Base-by-base conservation (phyloP, 768 basidiomycete genomes). In the Rossbeevera mucosa region DNA sequence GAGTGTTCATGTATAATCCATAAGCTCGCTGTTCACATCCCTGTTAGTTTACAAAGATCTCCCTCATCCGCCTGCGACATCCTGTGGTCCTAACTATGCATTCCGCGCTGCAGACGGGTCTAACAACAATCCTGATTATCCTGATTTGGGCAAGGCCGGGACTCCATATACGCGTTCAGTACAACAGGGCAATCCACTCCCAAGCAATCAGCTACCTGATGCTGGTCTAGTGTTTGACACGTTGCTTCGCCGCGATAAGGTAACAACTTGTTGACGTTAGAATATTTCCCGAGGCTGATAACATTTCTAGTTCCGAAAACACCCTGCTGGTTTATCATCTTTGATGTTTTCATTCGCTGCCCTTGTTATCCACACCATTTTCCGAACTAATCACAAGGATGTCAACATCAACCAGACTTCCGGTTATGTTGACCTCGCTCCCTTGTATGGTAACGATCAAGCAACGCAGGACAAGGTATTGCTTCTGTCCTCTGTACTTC, bases 121-220 rank as follows among this genome's bases (percentile, higher is more conserved):
- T 4, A 69, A 72, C 64, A 94, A 94, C 71, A 94, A 91, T 60
- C 74, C 82, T 42, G 74, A 76, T 49, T 64, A 74, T 31, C 90
- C 91, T 2, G 74, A 83, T 53, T 66, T 94, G 71, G 92, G 92
- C 43, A 85, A 83, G 72, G 88, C 91, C 2, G 80, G 82, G 5
- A 82, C 77, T 12, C 85, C 91, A 0, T 93, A 93, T 64, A 78
- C 88, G n/a, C 81, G 91, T 21, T 91, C 86, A 43, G 91, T 92
- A 21, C 86, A 88, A 58, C 84, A 87, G 63, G 65, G 51, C 2
- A 77, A 85, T 54, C 78, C 86, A 2, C 71, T 89, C 3, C 85
- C 89, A 0, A 71, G 63, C 42, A 80, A 85, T 59, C 80, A 83
- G 52, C 73, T 92, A 25, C 91, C 91, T 0, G 91, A 93, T 67